Percentiles rank a stretch among this genome's conserved stretches.
phyloP scores from a whole-genome alignment of 257 asterid genomes.

The Penstemon barbatus region DNA sequence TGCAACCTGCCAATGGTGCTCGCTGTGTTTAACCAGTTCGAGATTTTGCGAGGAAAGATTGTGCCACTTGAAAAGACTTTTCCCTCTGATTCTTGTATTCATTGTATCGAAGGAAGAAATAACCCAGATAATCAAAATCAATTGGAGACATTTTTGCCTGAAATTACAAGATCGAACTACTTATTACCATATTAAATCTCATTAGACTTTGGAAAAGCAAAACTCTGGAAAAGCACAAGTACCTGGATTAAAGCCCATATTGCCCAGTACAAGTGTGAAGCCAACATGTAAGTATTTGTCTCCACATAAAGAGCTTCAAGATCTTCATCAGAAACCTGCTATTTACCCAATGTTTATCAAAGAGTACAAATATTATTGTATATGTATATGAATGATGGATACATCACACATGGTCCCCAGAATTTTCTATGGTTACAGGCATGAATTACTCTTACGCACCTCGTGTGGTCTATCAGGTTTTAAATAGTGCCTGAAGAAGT shows the following conservation, averaged over 20 bases:
- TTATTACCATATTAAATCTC: slow-evolving; percentile 14
- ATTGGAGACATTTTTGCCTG: slow-evolving; percentile 97
- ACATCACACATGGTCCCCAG: neutral
- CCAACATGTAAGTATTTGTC: slow-evolving; percentile 73
- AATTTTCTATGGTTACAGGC: neutral
- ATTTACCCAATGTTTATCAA: slow-evolving; percentile 17
- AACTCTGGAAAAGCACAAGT: slow-evolving; percentile 13
- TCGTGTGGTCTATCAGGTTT: slow-evolving; percentile 55
- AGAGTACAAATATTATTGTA: slow-evolving; percentile 3
- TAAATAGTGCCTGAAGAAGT: slow-evolving; percentile 72
- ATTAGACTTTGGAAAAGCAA: slow-evolving; percentile 3
- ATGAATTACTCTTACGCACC: slow-evolving; percentile 44
- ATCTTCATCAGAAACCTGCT: slow-evolving; percentile 64
- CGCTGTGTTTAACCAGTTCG: slow-evolving; percentile 6
- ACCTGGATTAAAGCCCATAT: slow-evolving; percentile 98
- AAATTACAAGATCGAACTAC: slow-evolving; percentile 18
- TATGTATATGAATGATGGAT: neutral
- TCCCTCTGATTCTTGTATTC: slow-evolving; percentile 78
- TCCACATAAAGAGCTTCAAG: slow-evolving; percentile 73
- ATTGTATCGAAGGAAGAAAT: slow-evolving; percentile 71
- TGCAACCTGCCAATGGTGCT: neutral
- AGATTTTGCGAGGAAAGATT: slow-evolving; percentile 35
- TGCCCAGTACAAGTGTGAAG: slow-evolving; percentile 93
- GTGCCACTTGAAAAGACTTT: slow-evolving; percentile 45
- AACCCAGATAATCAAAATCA: slow-evolving; percentile 76